Conservation (phyloP, 2,329 filamentous ascomycete species). For the Aspergillus amoenus region DNA sequence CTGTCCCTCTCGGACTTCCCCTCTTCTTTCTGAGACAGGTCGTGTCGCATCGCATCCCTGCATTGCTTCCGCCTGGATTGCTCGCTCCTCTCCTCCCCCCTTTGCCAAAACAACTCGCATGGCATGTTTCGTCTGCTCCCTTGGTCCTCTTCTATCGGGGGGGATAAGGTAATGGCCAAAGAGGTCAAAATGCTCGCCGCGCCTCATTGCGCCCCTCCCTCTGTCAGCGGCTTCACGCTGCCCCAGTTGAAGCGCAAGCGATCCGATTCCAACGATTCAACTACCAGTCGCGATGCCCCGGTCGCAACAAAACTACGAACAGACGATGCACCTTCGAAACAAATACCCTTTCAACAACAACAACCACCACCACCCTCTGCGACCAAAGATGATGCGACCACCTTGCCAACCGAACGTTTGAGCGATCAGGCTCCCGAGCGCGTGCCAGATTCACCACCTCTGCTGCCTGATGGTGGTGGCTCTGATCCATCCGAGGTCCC, state of each 20-base stretch:
- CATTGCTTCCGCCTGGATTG: conserved; percentile 6
- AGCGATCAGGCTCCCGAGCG: conserved; percentile 14
- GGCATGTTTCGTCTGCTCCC: conserved; percentile 51
- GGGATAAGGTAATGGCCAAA: conserved; percentile 45
- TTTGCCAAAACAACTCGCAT: conserved; percentile 36
- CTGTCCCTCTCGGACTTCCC: background rate
- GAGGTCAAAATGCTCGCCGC: conserved; percentile 46
- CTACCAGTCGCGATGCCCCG: conserved; percentile 27
- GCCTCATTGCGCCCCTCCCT: conserved; percentile 32
- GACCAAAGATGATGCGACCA: conserved; percentile 13
- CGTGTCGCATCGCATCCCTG: conserved; percentile 15
- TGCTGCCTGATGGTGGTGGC: conserved; percentile 2
- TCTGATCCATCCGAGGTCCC: conserved; percentile 5
- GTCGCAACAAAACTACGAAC: conserved; percentile 32
- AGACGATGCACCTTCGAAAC: conserved; percentile 23
- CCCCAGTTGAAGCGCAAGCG: conserved; percentile 61
- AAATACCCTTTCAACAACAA: conserved; percentile 5
- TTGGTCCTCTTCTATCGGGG: conserved; percentile 47
- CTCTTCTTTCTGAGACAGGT: conserved; percentile 11
- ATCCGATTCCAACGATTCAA: conserved; percentile 48
- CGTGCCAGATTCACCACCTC: background rate
- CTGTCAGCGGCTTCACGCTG: conserved; percentile 28
- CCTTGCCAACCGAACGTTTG: conserved; percentile 12
- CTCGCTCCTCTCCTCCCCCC: conserved; percentile 1
- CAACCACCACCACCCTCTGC: conserved; percentile 1